Conservation (phyloP, 2,329 filamentous ascomycete species). For the Penicillium oxalicum region DNA sequence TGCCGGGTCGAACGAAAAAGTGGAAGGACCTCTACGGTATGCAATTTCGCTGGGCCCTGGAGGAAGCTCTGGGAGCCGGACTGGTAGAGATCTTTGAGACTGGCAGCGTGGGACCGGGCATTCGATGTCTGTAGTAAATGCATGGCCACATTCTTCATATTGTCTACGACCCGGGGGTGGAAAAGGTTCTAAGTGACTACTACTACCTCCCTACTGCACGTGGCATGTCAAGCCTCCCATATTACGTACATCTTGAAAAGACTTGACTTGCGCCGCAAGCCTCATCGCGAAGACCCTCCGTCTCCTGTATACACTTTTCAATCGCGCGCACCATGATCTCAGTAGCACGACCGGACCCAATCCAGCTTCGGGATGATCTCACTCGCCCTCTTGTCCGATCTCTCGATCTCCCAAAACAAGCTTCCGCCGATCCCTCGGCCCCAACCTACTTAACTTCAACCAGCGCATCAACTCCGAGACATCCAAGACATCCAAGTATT, state of each 20-base stretch:
- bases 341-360: no score
- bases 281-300: no score
- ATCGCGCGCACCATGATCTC: no score
- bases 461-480: not conserved
- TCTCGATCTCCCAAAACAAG: slow-evolving; percentile 1
- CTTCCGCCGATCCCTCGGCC: slow-evolving; percentile 10
- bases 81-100: slow-evolving; percentile 59
- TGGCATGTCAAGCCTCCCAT: no score
- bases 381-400: not conserved
- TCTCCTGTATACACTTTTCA: no score
- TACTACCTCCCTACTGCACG: no score
- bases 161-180: no score
- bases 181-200: no score
- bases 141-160: not conserved
- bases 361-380: no score
- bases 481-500: not conserved
- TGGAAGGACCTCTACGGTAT: slow-evolving; percentile 58
- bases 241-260: no score
- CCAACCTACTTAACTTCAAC: not conserved
- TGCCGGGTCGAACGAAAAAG: slow-evolving; percentile 57
- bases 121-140: slow-evolving; percentile 34
- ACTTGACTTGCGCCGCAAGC: no score
- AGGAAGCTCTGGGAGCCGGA: slow-evolving; percentile 56
- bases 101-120: slow-evolving; percentile 54
- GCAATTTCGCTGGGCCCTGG: slow-evolving; percentile 55